Conservation (phyloP, 306 rosid genomes). For the Cucurbita maxima region DNA sequence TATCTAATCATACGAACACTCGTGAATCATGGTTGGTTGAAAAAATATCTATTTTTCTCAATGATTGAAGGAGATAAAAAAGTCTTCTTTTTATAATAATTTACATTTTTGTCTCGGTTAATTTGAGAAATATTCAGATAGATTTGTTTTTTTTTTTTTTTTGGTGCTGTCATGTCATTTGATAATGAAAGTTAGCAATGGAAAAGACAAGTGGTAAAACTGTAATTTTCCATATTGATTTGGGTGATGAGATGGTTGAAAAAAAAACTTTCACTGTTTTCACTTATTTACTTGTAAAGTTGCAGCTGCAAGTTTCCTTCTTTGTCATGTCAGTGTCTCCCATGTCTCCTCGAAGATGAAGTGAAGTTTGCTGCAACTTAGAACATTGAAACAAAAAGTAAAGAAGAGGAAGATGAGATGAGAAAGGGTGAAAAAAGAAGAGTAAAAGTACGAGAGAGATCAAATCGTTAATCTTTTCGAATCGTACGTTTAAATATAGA, state of each 20-base stretch:
- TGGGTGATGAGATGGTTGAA: background rate
- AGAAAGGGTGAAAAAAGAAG: background rate
- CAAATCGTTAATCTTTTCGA: no score
- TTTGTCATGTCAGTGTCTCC: constrained; percentile 24
- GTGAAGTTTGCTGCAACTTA: background rate
- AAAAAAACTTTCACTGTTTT: constrained; percentile 1
- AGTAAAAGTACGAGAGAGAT: background rate
- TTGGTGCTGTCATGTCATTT: constrained; percentile 3
- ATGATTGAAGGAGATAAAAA: background rate
- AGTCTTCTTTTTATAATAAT: background rate
- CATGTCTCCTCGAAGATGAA: constrained; percentile 2
- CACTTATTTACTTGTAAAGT: background rate
- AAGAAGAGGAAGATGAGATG: background rate
- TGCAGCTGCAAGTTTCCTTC: constrained; percentile 20
- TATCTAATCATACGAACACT: no score
- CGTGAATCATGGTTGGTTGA: background rate
- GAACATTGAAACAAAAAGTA: background rate
- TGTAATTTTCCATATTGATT: background rate
- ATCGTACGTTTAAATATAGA: no score
- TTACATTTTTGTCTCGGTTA: background rate
- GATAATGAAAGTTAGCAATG: background rate
- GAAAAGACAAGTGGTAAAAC: background rate
- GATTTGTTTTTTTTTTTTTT: background rate
- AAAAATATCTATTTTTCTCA: background rate
- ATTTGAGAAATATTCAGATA: background rate